Evolutionary conservation across 2,329 filamentous ascomycete genomes (phyloP).

Genomic region (Sporothrix luriei): DNA sequence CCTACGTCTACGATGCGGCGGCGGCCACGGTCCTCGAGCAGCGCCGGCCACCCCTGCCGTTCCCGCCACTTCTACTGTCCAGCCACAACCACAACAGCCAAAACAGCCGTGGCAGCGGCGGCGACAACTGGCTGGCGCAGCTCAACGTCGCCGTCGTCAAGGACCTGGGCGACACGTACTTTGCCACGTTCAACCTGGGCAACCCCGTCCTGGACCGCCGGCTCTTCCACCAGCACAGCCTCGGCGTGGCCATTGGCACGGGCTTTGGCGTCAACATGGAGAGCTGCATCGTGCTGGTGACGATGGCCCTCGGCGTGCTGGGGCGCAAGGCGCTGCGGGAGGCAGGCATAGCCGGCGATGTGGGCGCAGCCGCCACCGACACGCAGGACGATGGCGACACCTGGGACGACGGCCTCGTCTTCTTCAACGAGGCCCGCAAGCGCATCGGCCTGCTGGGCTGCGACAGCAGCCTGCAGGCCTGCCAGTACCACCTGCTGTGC

Average conservation of each 20-base stretch:
- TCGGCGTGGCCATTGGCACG: conserved; percentile 52
- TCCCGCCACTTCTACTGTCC: not conserved
- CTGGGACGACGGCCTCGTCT: conserved; percentile 47
- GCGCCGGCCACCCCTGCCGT: not conserved
- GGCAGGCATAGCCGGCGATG: conserved; percentile 51
- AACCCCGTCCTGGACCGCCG: conserved; percentile 57
- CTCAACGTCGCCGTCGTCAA: conserved; percentile 54
- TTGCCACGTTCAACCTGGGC: conserved; percentile 57
- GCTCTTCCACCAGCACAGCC: conserved; percentile 54
- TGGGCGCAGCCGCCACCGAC: not conserved
- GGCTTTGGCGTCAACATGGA: conserved; percentile 56
- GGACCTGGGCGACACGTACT: conserved; percentile 56
- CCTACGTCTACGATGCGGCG: conserved; percentile 14
- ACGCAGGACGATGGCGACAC: conserved; percentile 18
- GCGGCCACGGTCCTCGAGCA: conserved; percentile 35
- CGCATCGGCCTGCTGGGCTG: conserved; percentile 46
- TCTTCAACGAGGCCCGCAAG: conserved; percentile 58
- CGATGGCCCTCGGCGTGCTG: conserved; percentile 55
- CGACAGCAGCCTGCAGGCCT: conserved; percentile 50
- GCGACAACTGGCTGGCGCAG: conserved; percentile 50
- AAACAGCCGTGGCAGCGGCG: not conserved
- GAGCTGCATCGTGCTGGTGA: conserved; percentile 54
- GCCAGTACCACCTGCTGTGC: conserved; percentile 56
- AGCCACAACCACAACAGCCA: not conserved
- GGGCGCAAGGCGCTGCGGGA: conserved; percentile 54